Base-by-base conservation (phyloP, 1,284 basidiomycete species). In the Cryptococcus amylolentus region DNA sequence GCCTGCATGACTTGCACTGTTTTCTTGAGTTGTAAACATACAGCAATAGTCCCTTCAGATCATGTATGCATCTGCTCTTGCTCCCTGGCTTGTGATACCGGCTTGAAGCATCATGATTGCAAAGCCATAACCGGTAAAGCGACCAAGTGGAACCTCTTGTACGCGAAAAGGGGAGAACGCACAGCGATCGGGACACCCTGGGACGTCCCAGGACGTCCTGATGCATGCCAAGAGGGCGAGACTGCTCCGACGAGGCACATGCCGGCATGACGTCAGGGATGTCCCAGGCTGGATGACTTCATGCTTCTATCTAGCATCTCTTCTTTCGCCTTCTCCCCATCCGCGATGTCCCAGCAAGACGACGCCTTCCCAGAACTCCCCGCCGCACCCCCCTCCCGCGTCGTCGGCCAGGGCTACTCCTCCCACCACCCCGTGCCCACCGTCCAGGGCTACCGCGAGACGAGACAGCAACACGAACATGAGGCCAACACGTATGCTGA, bases 391-490 rank as follows among this genome's bases (percentile, higher is more conserved):
- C 71, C 76, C 6, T 68, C 75, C 13, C 62, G 65, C 35, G 59
- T 67, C 37, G 48, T 71, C 51, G 75, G 76, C 13, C 63, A 71
- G 46, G 75, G 75, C 9, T 78, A 72, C 56, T 68, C 65, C 0
- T 55, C 60, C 41, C 53, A 62, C 49, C 68, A 78, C 58, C 76
- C 74, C 20, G 73, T 80, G 16, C 80, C 80, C 5, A 81, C 77
- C 23, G 75, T 79, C 35, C 68, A 74, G 50, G 55, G 63, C 9
- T 79, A 78, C 62, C 60, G 68, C 26, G 66, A 59, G 7, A 60
- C 70, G 13, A 66, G 78, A 58, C 66, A 67, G 49, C n/a, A 61
- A 26, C 66, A 75, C 46, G 69, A 72, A 26, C 47, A 65, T n/a
- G 63, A 77, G 38, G 68, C 76, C 1, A 57, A 69, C 10, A 66